Evolutionary conservation across 2,329 filamentous ascomycete genomes (phyloP).

Genomic region (Aspergillus pseudoviridinutans): DNA sequence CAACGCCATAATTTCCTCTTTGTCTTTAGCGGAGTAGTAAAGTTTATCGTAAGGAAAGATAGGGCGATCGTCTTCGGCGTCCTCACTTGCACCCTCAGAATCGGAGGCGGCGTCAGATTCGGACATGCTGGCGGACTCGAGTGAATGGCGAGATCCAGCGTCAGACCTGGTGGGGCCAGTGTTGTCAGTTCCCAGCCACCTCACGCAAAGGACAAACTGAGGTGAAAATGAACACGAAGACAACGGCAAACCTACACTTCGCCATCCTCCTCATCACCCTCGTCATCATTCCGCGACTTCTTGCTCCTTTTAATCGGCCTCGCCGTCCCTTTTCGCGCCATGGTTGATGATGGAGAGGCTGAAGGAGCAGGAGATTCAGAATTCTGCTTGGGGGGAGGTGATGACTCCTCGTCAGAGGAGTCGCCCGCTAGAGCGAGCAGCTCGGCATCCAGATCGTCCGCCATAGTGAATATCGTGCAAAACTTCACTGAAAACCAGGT

Average conservation of each 20-base stretch:
- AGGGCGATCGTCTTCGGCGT: constrained; percentile 45
- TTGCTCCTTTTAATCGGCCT: constrained; percentile 40
- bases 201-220: background rate
- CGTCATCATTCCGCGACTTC: constrained; percentile 46
- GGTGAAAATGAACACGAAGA: constrained; percentile 6
- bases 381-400: constrained; percentile 54
- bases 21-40: constrained; percentile 70
- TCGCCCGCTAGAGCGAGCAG: constrained; percentile 85
- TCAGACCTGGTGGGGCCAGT: constrained; percentile 56
- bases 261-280: constrained; percentile 66
- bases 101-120: constrained; percentile 83
- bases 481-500: constrained; percentile 9
- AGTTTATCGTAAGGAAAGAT: constrained; percentile 83
- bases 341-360: constrained; percentile 48
- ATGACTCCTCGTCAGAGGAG: constrained; percentile 50
- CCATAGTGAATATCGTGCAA: constrained; percentile 55
- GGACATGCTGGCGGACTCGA: constrained; percentile 82
- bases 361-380: constrained; percentile 50
- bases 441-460: constrained; percentile 80
- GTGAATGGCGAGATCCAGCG: constrained; percentile 64
- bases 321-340: constrained; percentile 46
- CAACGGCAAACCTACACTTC: constrained; percentile 65
- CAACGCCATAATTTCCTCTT: constrained; percentile 74
- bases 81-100: constrained; percentile 53
- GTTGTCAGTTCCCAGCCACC: constrained; percentile 6